Percentiles rank a stretch among this genome's conserved stretches.
Conservation (phyloP, 257 asterid genomes). For the Coffea canephora region DNA sequence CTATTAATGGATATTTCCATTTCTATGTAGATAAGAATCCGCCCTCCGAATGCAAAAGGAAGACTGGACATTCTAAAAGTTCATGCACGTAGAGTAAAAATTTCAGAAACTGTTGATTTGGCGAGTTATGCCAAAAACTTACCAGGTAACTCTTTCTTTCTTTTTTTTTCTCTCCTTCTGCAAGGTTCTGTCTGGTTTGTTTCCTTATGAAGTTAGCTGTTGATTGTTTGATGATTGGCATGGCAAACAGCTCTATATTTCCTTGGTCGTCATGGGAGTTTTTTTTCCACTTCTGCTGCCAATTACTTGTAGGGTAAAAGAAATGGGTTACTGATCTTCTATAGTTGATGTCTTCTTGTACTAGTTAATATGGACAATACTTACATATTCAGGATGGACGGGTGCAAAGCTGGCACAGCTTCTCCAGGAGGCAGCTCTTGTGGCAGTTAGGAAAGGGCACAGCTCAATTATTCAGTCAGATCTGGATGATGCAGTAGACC, state of each 20-base stretch:
- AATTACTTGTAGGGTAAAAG: background rate
- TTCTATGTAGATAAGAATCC: conserved; percentile 61
- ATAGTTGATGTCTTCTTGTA: background rate
- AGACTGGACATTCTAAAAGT: conserved; percentile 87
- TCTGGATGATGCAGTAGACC: conserved; percentile 93
- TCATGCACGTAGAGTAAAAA: conserved; percentile 82
- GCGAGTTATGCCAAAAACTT: conserved; percentile 76
- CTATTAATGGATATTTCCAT: conserved; percentile 10
- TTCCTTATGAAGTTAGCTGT: background rate
- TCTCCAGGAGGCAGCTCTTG: conserved; percentile 98
- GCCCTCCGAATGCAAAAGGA: conserved; percentile 96
- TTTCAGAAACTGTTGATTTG: conserved; percentile 81
- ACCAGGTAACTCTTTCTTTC: conserved; percentile 53
- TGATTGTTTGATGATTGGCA: background rate
- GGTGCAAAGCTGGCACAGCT: conserved; percentile 98
- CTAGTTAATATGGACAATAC: background rate
- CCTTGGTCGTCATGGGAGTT: background rate
- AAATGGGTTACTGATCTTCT: background rate
- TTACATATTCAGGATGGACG: conserved; percentile 70
- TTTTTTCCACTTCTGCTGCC: background rate
- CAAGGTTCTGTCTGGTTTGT: background rate
- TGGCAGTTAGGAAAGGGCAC: conserved; percentile 91
- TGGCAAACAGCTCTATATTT: conserved; percentile 1
- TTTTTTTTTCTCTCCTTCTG: background rate
- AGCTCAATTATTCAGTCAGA: conserved; percentile 69